phyloP scores from a whole-genome alignment of 1,139 yeast genomes.

The Kodamaea plutei region DNA sequence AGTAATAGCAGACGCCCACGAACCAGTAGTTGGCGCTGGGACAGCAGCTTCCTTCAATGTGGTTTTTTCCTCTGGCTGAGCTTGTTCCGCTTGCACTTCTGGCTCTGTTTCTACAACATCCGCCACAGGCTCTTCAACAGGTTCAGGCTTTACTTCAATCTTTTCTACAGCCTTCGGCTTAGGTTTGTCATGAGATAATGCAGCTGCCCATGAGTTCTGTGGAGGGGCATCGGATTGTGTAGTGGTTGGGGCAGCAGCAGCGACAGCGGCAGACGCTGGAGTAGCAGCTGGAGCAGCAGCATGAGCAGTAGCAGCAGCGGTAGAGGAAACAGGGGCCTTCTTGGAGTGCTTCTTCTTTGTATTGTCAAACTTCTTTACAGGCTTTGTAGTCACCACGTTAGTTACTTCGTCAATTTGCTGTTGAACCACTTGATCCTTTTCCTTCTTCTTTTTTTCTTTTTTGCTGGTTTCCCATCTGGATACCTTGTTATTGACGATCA shows the following conservation, averaged over 20 bases:
- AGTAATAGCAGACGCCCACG: constrained; percentile 62
- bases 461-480: constrained; percentile 57
- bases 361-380: constrained; percentile 5
- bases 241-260: constrained; percentile 3
- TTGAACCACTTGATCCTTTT: constrained; percentile 10
- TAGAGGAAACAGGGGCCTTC: constrained; percentile 4
- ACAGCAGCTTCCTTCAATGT: constrained; percentile 28
- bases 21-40: constrained; percentile 31
- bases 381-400: constrained; percentile 10
- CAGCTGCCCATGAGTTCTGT: constrained; percentile 50
- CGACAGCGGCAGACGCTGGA: constrained; percentile 4
- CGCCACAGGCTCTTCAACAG: constrained; percentile 10
- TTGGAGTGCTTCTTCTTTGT: constrained; percentile 8
- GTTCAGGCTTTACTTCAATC: constrained; percentile 10
- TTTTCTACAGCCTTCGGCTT: constrained; percentile 27
- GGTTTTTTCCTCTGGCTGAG: constrained; percentile 17
- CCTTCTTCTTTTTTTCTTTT: constrained; percentile 47
- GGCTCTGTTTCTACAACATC: constrained; percentile 7
- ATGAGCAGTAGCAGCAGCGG: not conserved
- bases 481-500: constrained; percentile 79
- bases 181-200: constrained; percentile 38
- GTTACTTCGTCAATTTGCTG: constrained; percentile 6
- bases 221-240: constrained; percentile 6
- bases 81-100: constrained; percentile 3
- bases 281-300: constrained; percentile 9